Percentiles rank a stretch among this genome's conserved stretches.
Evolutionary conservation across 257 asterid genomes (phyloP).

Genomic region (Voacanga thouarsii): DNA sequence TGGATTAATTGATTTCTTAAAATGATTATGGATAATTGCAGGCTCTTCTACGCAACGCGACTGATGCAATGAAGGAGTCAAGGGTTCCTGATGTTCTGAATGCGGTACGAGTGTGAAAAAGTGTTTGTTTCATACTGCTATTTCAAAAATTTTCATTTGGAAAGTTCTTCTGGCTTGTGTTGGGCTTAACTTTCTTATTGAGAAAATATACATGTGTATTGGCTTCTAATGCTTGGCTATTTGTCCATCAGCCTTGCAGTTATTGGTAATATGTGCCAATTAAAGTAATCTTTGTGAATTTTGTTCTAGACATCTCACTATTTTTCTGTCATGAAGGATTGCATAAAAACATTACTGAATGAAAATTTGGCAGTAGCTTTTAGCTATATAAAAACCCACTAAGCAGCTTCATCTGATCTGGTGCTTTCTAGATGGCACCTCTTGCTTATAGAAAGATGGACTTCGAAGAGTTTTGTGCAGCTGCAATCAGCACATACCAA

Average conservation of each 20-base stretch:
- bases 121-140: not conserved
- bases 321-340: not conserved
- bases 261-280: too few relatives aligned
- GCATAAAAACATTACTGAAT: not conserved
- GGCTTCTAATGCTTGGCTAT: too few relatives aligned
- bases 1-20: slow-evolving; percentile 1
- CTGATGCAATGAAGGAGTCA: slow-evolving; percentile 90
- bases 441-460: slow-evolving; percentile 70
- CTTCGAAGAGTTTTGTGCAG: slow-evolving; percentile 85
- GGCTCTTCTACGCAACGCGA: slow-evolving; percentile 77
- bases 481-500: slow-evolving; percentile 84
- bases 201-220: too few relatives aligned
- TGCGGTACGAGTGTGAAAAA: slow-evolving; percentile 41
- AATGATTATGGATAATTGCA: slow-evolving; percentile 26
- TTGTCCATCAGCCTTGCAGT: too few relatives aligned
- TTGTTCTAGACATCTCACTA: not conserved
- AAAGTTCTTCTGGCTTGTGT: too few relatives aligned
- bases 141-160: too few relatives aligned
- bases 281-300: not conserved
- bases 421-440: slow-evolving; percentile 59
- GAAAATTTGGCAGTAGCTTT: not conserved
- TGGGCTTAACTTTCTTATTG: too few relatives aligned
- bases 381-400: not conserved
- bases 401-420: not conserved
- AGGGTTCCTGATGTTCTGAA: slow-evolving; percentile 80